Percentiles rank a stretch among this genome's conserved stretches.
Conservation (phyloP, 805 yeast genomes). For the Kuraishia cidri region DNA sequence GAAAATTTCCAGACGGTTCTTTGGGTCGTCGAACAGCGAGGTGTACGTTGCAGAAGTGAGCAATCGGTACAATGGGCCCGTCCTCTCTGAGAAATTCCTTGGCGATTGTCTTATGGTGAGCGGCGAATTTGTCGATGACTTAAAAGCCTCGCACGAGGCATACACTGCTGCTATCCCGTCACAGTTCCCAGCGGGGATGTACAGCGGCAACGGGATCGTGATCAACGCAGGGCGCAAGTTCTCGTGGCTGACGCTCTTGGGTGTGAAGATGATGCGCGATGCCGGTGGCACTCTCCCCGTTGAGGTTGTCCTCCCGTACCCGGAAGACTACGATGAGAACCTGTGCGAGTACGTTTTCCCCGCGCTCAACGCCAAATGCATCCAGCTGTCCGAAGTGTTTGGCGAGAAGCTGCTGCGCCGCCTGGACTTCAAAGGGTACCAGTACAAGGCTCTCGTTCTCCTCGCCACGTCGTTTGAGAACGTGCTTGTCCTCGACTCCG, state of each 20-base stretch:
- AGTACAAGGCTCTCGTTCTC: slow-evolving; percentile 26
- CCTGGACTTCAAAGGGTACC: slow-evolving; percentile 19
- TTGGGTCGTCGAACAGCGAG: background rate
- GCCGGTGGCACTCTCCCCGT: slow-evolving; percentile 27
- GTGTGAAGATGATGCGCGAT: slow-evolving; percentile 33
- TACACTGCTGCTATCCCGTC: background rate
- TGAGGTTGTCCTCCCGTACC: slow-evolving; percentile 28
- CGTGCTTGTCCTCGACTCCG: slow-evolving; percentile 34
- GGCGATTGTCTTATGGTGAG: slow-evolving; percentile 9
- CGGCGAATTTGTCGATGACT: slow-evolving; percentile 18
- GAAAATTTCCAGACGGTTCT: background rate
- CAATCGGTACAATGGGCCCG: slow-evolving; percentile 3
- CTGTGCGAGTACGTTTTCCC: slow-evolving; percentile 31
- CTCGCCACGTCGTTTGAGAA: slow-evolving; percentile 38
- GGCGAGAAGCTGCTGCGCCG: slow-evolving; percentile 15
- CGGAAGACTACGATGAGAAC: slow-evolving; percentile 24
- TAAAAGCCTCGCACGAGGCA: slow-evolving; percentile 49
- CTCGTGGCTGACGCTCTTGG: slow-evolving; percentile 41
- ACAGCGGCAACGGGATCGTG: slow-evolving; percentile 52
- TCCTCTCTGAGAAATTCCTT: slow-evolving; percentile 3
- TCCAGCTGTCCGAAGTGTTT: slow-evolving; percentile 28
- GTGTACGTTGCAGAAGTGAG: background rate
- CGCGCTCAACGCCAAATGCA: slow-evolving; percentile 27
- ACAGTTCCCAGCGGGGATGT: slow-evolving; percentile 23
- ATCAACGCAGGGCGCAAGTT: slow-evolving; percentile 54